Base-by-base conservation (phyloP, 73 alveolate genomes). In the Paramecium biaurelia region DNA sequence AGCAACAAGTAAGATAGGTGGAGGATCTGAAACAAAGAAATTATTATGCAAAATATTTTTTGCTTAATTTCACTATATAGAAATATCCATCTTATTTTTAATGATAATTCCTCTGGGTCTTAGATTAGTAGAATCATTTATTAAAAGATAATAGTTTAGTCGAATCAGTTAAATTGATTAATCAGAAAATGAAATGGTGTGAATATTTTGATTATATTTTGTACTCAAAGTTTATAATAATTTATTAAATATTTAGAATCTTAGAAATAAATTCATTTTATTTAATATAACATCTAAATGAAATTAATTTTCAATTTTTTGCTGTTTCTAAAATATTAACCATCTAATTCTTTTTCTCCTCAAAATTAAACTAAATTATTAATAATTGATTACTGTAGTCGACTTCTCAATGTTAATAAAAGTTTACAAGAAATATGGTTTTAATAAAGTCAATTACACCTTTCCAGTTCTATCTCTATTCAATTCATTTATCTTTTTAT, bases 391-490 rank as follows among this genome's bases (percentile, higher is more conserved):
- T 63, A 63, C 84, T 63, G 84, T 30, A 2, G 86, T 72, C 5
- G 56, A 38, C 12, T 79, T 79, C 28, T 79, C 90, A 37, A 79
- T 24, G 15, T 23, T 41, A 0, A 79, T 12, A 79, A 43, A 41
- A 43, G 90, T 79, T 23, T 4, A 23, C 47, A 79, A 20, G 14
- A 45, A 37, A 41, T 79, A 41, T 43, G 45, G 2, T 24, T 79
- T 79, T n/a, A 43, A 23, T 1, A 26, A 4, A 4, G 49, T 12
- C 47, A 79, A 41, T 79, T 43, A 24, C 6, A 41, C 74, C 34
- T 59, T 67, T 41, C 94, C 94, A 24, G 87, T 32, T 42, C 92
- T 23, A 28, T 89, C 94, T 89, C 90, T 68, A 70, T 70, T 89
- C 45, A 89, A 24, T 37, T 89, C 94, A 45, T 70, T 89, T 12